Evolutionary conservation across 176 grass and related monocot species (phyloP), one percentile per base, ranked within the genome.

Genomic region (Phoenix roebelenii): DNA sequence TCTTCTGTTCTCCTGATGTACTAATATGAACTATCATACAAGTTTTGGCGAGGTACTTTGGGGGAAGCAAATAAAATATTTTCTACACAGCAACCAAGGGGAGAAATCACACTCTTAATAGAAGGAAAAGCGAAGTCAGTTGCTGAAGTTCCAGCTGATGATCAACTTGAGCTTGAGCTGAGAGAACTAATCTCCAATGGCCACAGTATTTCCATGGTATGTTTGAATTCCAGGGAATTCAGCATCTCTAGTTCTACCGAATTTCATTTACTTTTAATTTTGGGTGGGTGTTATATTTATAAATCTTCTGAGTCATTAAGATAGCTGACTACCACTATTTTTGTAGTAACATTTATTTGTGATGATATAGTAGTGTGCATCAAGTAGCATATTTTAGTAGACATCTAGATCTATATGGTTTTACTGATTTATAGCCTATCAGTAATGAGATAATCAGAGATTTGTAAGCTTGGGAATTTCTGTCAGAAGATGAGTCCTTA

Each of bases 11-110:
- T 67, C 49, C 63, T 9, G 19, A 15, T 71, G 44, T 58, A 65
- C 79, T 59, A 7, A 26, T 44, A 44, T 14, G 22, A 6, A n/a
- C 23, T 57, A 12, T 18, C 30, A 70, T 68, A 70, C 55, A 65
- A 98, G 93, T 98, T 98, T 70, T 92, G 93, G 93, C 82, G 84
- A 65, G 93, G 93, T 63, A 89, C 70, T 68, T 59, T 98, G 69
- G 84, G 79, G 57, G 93, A 92, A 74, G 87, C 87, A 75, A 85
- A 67, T 64, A 78, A 79, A 82, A 25, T 67, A 52, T 98, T 80
- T 60, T 55, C 82, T 51, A 51, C 56, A 67, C 69, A 78, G 59
- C 79, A 80, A 18, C 87, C 67, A 25, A 92, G 88, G 70, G 93
- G 93, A 76, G 93, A 98, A 85, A 88, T 98, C 52, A 98, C 87